Base-by-base conservation (phyloP, 2,329 filamentous ascomycete genomes). In the Nothophaeocryptopus gaeumannii region DNA sequence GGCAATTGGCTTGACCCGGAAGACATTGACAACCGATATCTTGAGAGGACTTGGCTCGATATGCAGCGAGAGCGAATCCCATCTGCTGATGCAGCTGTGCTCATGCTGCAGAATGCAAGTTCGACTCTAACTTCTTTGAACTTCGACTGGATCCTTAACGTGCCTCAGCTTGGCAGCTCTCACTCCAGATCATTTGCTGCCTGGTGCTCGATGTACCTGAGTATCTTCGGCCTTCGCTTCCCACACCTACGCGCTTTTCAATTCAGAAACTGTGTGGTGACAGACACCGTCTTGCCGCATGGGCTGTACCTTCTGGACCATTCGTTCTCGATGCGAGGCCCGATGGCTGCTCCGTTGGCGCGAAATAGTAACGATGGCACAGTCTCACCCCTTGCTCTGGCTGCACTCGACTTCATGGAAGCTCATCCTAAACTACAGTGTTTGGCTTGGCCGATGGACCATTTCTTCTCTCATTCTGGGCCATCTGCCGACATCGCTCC, bases 161-260 rank as follows among this genome's bases (percentile, higher is more conserved):
- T 37, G 13, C 47, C 45, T 33, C 46, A 34, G 14, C 33, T 39
- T 16, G 29, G 36, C 39, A 30, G 20, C 31, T 37, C 26, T 37
- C 32, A 39, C 5, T 29, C 31, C 8, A 39, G 38, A n/a, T 38
- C 50, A 4, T 45, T 55, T 12, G 32, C 16, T 1, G 35, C 49
- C 3, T 64, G 59, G 58, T 39, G 53, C 8, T 29, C 33, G 8
- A 50, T 72, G 14, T 67, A 63, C 46, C 45, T 56, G 7, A 47
- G 51, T 5, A 59, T 75, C 8, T 67, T 69, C 47, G 45, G 43
- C 5, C 60, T 72, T 32, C 66, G 68, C 1, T 75, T 76, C 48
- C 73, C 74, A 5, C 62, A 71, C 43, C 56, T 77, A 8, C 62
- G 70, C 26, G 66, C 72, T n/a, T 73, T 77, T 26, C 74, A 77